Base-by-base conservation (phyloP, 1,284 basidiomycete species). In the Boletellus dicymbophilus region DNA sequence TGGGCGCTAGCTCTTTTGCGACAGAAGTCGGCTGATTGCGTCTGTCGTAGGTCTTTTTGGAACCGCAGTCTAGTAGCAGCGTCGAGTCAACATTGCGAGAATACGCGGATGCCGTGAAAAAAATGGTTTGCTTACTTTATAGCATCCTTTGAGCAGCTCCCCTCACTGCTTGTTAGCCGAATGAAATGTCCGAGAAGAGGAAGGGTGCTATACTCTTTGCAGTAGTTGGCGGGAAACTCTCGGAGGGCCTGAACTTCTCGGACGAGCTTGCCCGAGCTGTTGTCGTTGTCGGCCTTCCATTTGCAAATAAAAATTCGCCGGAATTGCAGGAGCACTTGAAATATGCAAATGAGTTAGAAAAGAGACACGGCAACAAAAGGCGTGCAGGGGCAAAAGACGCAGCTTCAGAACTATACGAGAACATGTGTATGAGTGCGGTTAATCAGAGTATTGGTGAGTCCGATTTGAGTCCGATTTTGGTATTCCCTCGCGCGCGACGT, bases 171-270 rank as follows among this genome's bases (percentile, higher is more conserved):
- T n/a, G 3, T 20, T 8, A 68, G 63, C 53, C 65, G 22, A 23
- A 37, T 11, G 50, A 58, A 37, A n/a, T n/a, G 23, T 58, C 51
- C 46, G 60, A 49, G 53, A 71, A 62, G 72, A 80, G 65, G 60
- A 74, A 75, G 11, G 92, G 91, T 9, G 90, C 90, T 2, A 66
- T 95, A 27, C 73, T 95, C 7, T 85, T 99, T 52, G 96, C 96
- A 1, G 96, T 99, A 3, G 89, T 99, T 21, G 95, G 96, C 10
- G 96, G 95, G 20, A 99, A 98, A 68, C 79, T 99, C 13, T 97
- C 94, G 0, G 96, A 99, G 71, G 96, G 96, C 2, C 84, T 99
- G 59, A 99, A 99, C 70, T 99, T 99, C 68, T 82, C 91, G 6
- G 92, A 94, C 68, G 81, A 91, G 34, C 81, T 98, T 4, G 93